Conservation (phyloP, 1,139 yeast species). For the Hemisphaericaspora lyxosophila region DNA sequence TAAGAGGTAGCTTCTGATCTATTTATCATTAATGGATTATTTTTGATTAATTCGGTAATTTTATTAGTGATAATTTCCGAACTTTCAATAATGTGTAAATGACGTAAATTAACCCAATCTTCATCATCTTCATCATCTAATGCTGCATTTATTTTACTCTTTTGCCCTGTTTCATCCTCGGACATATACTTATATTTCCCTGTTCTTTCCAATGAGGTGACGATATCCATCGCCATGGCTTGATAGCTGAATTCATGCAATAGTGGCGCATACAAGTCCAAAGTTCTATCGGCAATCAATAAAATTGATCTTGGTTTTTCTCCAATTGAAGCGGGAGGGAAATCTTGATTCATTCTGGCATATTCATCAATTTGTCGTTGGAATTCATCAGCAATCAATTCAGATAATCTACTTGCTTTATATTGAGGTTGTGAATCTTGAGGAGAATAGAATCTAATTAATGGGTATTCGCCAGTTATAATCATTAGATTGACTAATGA, state of each 20-base stretch:
- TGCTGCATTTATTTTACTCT: constrained; percentile 39
- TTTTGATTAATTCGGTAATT: constrained; percentile 65
- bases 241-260: constrained; percentile 93
- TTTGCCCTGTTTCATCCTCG: constrained; percentile 60
- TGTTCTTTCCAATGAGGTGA: constrained; percentile 49
- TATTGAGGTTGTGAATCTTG: constrained; percentile 35
- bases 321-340: constrained; percentile 55
- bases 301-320: constrained; percentile 71
- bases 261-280: constrained; percentile 82
- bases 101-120: constrained; percentile 74
- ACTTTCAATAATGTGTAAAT: constrained; percentile 75
- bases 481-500: constrained; percentile 71
- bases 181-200: constrained; percentile 59
- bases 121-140: constrained; percentile 65
- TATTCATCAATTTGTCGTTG: constrained; percentile 74
- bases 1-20: constrained; percentile 60
- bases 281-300: constrained; percentile 75
- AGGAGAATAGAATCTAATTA: constrained; percentile 69
- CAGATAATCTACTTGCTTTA: constrained; percentile 67
- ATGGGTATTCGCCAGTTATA: constrained; percentile 84
- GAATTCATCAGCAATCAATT: constrained; percentile 69
- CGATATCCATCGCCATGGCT: constrained; percentile 84
- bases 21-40: constrained; percentile 71
- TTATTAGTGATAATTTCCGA: constrained; percentile 62
- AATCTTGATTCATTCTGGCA: constrained; percentile 65